These are phyloP conservation scores for Medicago lupulina DNA, from an alignment of 306 rosid genomes.

Conservation along the genomic window DNA sequence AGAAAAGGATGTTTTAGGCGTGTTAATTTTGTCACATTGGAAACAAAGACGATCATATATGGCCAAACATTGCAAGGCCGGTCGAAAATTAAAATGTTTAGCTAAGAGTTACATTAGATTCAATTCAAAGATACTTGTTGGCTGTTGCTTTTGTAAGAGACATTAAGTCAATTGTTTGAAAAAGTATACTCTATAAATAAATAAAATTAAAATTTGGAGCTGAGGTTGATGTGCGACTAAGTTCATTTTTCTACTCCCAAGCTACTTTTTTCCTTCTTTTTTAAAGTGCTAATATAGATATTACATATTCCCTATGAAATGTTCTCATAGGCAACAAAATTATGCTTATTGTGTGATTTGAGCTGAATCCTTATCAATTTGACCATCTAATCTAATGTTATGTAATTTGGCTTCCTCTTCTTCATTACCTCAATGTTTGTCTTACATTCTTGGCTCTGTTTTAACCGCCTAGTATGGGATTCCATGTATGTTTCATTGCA, in stretches of 20 bases:
- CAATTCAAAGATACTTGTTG: neutral
- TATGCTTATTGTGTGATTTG: neutral
- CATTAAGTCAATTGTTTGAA: slow-evolving; percentile 3
- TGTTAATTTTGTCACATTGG: slow-evolving; percentile 36
- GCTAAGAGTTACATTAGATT: neutral
- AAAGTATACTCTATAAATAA: neutral
- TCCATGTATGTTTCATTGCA: neutral
- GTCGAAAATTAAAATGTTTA: slow-evolving; percentile 38
- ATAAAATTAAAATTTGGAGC: neutral
- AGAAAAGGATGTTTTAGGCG: slow-evolving; percentile 14
- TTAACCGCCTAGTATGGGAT: neutral
- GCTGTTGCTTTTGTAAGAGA: slow-evolving; percentile 8
- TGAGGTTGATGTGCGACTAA: neutral
- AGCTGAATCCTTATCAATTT: no score
- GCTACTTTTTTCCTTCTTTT: neutral
- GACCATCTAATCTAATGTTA: no score
- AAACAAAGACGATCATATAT: slow-evolving; percentile 41
- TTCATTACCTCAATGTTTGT: no score
- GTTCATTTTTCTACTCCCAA: neutral
- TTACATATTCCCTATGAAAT: no score
- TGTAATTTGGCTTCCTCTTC: no score
- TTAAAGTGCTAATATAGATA: no score
- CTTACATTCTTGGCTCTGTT: neutral
- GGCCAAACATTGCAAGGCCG: slow-evolving; percentile 41
- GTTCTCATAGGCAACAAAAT: neutral